Percentiles rank a stretch among this genome's conserved stretches.
Evolutionary conservation across 805 yeast species (phyloP).

Genomic region (Saccharomycopsis malanga): DNA sequence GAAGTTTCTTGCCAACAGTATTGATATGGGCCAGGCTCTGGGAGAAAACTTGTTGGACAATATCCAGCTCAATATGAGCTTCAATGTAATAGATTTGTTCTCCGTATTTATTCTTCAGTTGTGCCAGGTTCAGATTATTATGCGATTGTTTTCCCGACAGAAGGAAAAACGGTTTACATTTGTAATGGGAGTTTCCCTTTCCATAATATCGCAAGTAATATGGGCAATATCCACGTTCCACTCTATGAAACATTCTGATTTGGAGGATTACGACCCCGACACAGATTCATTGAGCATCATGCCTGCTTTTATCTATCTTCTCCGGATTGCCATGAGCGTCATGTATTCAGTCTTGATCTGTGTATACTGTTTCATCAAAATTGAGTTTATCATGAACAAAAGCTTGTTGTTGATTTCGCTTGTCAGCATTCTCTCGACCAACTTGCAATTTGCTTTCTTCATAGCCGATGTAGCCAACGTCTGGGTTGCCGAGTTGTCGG

Average conservation of each 20-base stretch:
- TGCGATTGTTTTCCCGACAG: conserved; percentile 59
- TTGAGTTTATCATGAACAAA: conserved; percentile 43
- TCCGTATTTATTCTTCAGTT: conserved; percentile 52
- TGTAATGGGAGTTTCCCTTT: conserved; percentile 47
- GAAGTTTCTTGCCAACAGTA: conserved; percentile 36
- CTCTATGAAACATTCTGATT: conserved; percentile 21
- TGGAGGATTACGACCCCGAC: conserved; percentile 28
- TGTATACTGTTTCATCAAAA: conserved; percentile 46
- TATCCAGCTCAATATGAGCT: conserved; percentile 35
- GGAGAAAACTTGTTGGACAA: conserved; percentile 39
- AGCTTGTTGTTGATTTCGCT: conserved; percentile 49
- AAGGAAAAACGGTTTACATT: conserved; percentile 61
- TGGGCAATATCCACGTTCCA: conserved; percentile 62
- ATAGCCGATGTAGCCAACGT: conserved; percentile 69
- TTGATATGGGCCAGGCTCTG: conserved; percentile 29
- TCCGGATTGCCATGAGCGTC: conserved; percentile 63
- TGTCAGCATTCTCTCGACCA: conserved; percentile 47
- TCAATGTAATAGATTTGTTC: conserved; percentile 52
- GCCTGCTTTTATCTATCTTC: conserved; percentile 67
- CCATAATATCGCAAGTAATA: conserved; percentile 51
- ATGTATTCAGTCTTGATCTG: conserved; percentile 59
- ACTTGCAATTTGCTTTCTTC: conserved; percentile 61
- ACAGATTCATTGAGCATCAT: conserved; percentile 48
- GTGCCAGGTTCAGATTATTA: conserved; percentile 65
- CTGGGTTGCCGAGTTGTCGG: conserved; percentile 70